These are phyloP conservation scores for Russula earlei DNA, from an alignment of 768 basidiomycete genomes.

Conservation along the genomic window DNA sequence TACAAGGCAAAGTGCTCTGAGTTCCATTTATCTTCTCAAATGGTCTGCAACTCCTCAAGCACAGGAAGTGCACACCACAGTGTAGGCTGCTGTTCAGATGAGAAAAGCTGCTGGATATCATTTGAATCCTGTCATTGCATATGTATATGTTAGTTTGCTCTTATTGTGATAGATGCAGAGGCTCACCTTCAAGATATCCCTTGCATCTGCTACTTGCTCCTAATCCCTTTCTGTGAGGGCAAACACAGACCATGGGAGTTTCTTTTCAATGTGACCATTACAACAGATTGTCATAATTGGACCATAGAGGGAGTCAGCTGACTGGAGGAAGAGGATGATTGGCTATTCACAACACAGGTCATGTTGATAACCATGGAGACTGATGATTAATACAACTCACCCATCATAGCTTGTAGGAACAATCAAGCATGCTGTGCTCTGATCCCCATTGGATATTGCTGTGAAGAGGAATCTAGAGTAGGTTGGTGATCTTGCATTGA, in stretches of 20 bases:
- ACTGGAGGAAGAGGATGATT: neutral
- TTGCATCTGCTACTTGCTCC: neutral
- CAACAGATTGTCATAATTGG: neutral
- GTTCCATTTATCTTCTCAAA: constrained; percentile 23
- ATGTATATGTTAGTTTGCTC: neutral
- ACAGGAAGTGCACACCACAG: constrained; percentile 25
- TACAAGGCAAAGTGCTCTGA: constrained; percentile 16
- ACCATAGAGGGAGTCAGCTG: neutral
- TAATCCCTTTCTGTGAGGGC: neutral
- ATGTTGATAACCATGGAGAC: no score
- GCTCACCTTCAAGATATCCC: no score
- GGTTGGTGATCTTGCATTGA: neutral
- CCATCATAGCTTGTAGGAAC: neutral
- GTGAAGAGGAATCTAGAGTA: neutral
- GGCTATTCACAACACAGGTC: neutral
- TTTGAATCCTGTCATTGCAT: constrained; percentile 22
- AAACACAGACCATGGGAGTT: neutral
- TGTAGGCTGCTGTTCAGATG: constrained; percentile 21
- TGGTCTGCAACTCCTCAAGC: constrained; percentile 23
- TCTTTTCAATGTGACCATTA: neutral
- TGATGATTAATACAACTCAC: neutral
- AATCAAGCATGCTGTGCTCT: neutral
- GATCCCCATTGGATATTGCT: neutral
- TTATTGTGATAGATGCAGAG: neutral
- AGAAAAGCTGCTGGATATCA: constrained; percentile 25